These are phyloP conservation scores for Pseudogymnoascus sp. DNA, from an alignment of 2,329 filamentous ascomycete genomes.

Conservation along the genomic window DNA sequence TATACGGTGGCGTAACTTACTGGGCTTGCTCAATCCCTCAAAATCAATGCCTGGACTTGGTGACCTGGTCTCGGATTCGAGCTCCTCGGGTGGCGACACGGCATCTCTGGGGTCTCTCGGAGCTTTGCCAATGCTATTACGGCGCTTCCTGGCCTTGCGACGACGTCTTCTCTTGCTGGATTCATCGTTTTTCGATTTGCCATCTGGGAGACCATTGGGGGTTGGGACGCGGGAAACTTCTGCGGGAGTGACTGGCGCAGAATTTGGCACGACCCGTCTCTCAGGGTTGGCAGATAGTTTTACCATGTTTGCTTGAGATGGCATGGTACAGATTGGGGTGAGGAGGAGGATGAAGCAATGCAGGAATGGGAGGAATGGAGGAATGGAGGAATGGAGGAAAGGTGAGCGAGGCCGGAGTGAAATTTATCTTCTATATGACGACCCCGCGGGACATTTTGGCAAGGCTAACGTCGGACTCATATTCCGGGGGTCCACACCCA, in stretches of 20 bases:
- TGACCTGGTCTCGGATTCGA: slow-evolving; percentile 32
- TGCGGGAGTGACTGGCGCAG: not conserved
- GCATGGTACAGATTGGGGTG: not conserved
- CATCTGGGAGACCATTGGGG: slow-evolving; percentile 9
- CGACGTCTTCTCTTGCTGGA: slow-evolving; percentile 20
- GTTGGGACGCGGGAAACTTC: slow-evolving; percentile 16
- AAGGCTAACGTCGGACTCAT: slow-evolving; percentile 8
- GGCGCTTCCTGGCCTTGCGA: slow-evolving; percentile 32
- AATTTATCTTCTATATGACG: slow-evolving; percentile 10
- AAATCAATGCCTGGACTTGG: slow-evolving; percentile 52
- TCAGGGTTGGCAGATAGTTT: not conserved
- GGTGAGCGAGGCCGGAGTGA: slow-evolving; percentile 2
- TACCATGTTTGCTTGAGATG: slow-evolving; percentile 3
- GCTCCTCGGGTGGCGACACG: slow-evolving; percentile 22
- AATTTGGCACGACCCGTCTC: not conserved
- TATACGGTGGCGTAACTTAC: slow-evolving; percentile 30
- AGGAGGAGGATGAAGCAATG: not conserved
- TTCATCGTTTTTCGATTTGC: slow-evolving; percentile 17
- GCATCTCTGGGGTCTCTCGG: slow-evolving; percentile 53
- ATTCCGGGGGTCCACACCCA: slow-evolving; percentile 6
- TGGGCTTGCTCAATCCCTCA: slow-evolving; percentile 52
- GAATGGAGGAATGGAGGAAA: not conserved
- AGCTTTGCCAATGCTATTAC: slow-evolving; percentile 49
- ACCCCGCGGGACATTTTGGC: slow-evolving; percentile 8
- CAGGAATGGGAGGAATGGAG: not conserved